Conservation (phyloP, 177 flowering plant species). For the Vitis hybrid region DNA sequence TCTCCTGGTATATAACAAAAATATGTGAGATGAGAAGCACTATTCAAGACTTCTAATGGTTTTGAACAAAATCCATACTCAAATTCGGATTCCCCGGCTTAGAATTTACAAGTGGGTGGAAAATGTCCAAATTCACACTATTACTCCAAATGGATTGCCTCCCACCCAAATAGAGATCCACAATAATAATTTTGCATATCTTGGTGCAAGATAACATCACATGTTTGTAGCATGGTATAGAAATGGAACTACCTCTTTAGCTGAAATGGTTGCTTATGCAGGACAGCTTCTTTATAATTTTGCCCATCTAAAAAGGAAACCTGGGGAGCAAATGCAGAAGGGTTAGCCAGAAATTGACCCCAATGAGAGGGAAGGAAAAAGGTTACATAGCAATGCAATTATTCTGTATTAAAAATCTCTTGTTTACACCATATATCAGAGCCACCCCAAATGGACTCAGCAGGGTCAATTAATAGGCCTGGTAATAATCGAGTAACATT, state of each 20-base stretch:
- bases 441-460: not conserved
- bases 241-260: conserved; percentile 62
- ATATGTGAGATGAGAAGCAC: not conserved
- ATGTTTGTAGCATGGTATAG: not conserved
- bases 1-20: conserved; percentile 51
- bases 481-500: not conserved
- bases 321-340: conserved; percentile 30
- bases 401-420: not conserved
- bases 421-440: not conserved
- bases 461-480: not conserved
- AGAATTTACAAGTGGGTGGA: no score
- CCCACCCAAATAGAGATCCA: not conserved
- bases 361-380: not conserved
- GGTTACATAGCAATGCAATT: not conserved
- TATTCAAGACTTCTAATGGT: no score
- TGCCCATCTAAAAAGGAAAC: conserved; percentile 65
- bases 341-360: not conserved
- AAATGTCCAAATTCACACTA: not conserved
- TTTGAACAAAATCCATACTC: no score
- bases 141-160: not conserved
- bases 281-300: conserved; percentile 56
- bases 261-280: conserved; percentile 65
- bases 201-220: not conserved
- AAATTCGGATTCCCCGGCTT: no score
- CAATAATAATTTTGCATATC: not conserved